Base-by-base conservation (phyloP, 2,329 filamentous ascomycete genomes). In the Paraconiothyrium brasiliense region DNA sequence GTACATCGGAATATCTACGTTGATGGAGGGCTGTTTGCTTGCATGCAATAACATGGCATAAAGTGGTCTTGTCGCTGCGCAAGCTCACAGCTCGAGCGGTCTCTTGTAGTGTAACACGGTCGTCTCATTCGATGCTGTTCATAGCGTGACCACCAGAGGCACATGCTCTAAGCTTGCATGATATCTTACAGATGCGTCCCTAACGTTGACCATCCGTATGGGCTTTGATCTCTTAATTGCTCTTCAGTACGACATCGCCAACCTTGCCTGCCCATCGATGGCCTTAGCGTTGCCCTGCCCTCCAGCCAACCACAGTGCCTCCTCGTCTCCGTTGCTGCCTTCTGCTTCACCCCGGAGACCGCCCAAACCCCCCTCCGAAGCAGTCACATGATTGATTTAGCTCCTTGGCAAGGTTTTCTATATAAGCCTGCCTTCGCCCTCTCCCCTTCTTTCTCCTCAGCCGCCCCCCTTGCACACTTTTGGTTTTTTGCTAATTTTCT, bases 361-460 rank as follows among this genome's bases (percentile, higher is more conserved):
- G 43, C 20, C 43, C 43, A 27, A 22, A 35, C 30, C 13, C 30
- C 13, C 30, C 16, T 11, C 27, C n/a, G 30, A 32, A 16, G 4
- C 47, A 2, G 6, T 34, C 47, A 50, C 47, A 20, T 50, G 47
- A 50, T 24, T 32, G 35, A 37, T 48, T 48, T 48, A 48, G 46
- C 46, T 27, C 30, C 30, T 50, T 35, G 47, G 47, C 47, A 35
- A 16, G 1, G 20, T 50, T 32, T 22, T 50, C 47, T 50, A 50
- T 35, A 34, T 35, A 50, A 50, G 16, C 47, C 30, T 11, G 47
- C 30, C 10, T 13, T 13, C 6, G 4, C 16, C 30, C 30, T 50
- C 30, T 22, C 47, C n/a, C 47, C 47, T 35, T 50, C 30, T 4
- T 3, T 16, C 22, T 35, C 30, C 14, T 35, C 30, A n/a, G n/a